Percentiles rank a stretch among this genome's conserved stretches.
Evolutionary conservation across 495 filamentous ascomycete genomes (phyloP).

Genomic region (Penicillium egyptiacum): DNA sequence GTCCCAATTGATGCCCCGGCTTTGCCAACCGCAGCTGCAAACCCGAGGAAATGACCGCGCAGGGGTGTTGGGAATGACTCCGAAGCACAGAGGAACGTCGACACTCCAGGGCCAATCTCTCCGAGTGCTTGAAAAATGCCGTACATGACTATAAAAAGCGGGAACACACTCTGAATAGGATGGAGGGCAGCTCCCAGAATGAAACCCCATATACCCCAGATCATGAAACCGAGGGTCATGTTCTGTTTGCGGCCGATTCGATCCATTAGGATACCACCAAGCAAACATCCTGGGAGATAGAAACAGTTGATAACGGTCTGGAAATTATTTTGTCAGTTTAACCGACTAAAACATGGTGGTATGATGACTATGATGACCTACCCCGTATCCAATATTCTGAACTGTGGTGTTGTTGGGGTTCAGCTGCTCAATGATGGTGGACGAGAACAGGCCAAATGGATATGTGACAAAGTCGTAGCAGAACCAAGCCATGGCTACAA

Average conservation of each 20-base stretch:
- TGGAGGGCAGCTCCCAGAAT: constrained; percentile 47
- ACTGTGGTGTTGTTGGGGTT: constrained; percentile 42
- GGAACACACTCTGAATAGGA: constrained; percentile 44
- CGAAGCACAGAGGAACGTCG: constrained; percentile 44
- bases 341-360: not conserved
- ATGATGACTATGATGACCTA: constrained; percentile 11
- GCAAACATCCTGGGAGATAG: constrained; percentile 46
- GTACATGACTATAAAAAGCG: constrained; percentile 53
- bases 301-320: constrained; percentile 51
- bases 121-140: constrained; percentile 50
- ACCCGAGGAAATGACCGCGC: constrained; percentile 49
- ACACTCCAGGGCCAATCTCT: constrained; percentile 51
- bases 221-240: constrained; percentile 44
- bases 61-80: constrained; percentile 54
- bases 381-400: constrained; percentile 46
- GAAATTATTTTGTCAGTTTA: not conserved
- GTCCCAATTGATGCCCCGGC: constrained; percentile 52
- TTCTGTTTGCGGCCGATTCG: constrained; percentile 49
- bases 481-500: constrained; percentile 37
- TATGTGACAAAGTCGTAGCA: constrained; percentile 46
- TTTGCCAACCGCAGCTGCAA: constrained; percentile 50
- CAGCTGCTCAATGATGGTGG: constrained; percentile 36
- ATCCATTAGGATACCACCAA: constrained; percentile 51
- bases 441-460: constrained; percentile 43
- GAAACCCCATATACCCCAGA: constrained; percentile 46